phyloP scores from a whole-genome alignment of 192 early-diverging fungal genomes.

The Umbelopsis vinacea region DNA sequence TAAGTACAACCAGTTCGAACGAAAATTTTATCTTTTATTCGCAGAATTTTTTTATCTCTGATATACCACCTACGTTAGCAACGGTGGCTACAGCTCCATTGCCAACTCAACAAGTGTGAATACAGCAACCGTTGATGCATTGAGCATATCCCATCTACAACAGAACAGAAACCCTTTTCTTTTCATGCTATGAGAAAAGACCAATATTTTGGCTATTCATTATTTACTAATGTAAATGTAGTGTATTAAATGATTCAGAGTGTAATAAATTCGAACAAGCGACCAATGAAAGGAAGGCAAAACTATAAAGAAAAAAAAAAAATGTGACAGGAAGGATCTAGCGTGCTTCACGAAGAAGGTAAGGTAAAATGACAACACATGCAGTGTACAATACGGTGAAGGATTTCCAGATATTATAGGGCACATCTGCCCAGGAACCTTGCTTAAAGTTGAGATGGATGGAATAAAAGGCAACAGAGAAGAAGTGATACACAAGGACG shows the following conservation, averaged over 20 bases:
- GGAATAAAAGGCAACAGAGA: constrained; percentile 82
- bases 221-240: not conserved
- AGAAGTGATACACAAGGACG: constrained; percentile 89
- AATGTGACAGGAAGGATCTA: not conserved
- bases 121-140: too few species aligned
- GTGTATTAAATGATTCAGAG: not conserved
- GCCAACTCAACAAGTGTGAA: too few species aligned
- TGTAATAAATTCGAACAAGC: not conserved
- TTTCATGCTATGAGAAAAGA: too few species aligned
- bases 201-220: too few species aligned
- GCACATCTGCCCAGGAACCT: constrained; percentile 50
- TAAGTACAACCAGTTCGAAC: not conserved
- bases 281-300: not conserved
- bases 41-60: not conserved
- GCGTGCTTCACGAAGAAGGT: constrained; percentile 28
- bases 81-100: too few species aligned
- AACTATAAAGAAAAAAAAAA: not conserved
- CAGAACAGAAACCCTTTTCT: too few species aligned
- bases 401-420: constrained; percentile 48
- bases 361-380: constrained; percentile 51
- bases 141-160: too few species aligned
- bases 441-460: constrained; percentile 59
- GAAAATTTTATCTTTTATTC: not conserved
- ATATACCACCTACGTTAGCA: not conserved
- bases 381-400: constrained; percentile 60